A percentile compares a stretch with the other conserved stretches of the same genome.
Conservation (phyloP, 768 basidiomycete species). For the Suillus clintonianus region DNA sequence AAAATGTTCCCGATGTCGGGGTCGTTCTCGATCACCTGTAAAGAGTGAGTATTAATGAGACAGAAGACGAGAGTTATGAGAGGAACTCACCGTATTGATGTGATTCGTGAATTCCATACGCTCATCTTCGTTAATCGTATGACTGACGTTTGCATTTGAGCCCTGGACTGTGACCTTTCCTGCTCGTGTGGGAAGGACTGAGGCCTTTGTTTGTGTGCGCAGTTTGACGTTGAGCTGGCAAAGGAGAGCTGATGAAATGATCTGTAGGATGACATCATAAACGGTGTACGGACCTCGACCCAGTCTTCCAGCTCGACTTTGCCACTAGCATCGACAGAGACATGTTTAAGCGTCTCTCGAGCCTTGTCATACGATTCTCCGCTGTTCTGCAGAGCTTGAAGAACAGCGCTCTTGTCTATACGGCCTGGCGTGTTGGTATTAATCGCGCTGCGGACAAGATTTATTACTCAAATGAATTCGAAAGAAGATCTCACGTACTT, state of each 20-base stretch:
- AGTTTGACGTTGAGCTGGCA: conserved; percentile 81
- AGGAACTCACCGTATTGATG: conserved; percentile 82
- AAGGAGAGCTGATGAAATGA: conserved; percentile 12
- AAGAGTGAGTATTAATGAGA: conserved; percentile 4
- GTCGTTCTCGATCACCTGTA: conserved; percentile 89
- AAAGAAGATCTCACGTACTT: conserved; percentile 61
- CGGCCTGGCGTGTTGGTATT: conserved; percentile 80
- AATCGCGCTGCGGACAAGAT: conserved; percentile 52
- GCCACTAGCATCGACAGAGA: conserved; percentile 92
- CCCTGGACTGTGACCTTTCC: conserved; percentile 95
- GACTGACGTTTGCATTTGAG: conserved; percentile 92
- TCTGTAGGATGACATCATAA: conserved; percentile 22
- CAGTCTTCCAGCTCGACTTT: conserved; percentile 97
- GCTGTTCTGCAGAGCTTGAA: conserved; percentile 73
- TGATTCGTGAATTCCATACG: conserved; percentile 96
- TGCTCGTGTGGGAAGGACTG: conserved; percentile 60
- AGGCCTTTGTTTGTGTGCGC: conserved; percentile 46
- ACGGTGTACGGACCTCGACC: conserved; percentile 76
- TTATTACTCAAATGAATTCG: conserved; percentile 3
- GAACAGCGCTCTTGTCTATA: conserved; percentile 77
- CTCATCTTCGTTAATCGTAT: conserved; percentile 98
- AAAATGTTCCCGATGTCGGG: conserved; percentile 77
- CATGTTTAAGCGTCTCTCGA: conserved; percentile 88
- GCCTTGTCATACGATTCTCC: conserved; percentile 92
- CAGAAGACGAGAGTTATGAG: background rate